Evolutionary conservation across 2,329 filamentous ascomycete species (phyloP).

Genomic region (Colletotrichum tropicicola): DNA sequence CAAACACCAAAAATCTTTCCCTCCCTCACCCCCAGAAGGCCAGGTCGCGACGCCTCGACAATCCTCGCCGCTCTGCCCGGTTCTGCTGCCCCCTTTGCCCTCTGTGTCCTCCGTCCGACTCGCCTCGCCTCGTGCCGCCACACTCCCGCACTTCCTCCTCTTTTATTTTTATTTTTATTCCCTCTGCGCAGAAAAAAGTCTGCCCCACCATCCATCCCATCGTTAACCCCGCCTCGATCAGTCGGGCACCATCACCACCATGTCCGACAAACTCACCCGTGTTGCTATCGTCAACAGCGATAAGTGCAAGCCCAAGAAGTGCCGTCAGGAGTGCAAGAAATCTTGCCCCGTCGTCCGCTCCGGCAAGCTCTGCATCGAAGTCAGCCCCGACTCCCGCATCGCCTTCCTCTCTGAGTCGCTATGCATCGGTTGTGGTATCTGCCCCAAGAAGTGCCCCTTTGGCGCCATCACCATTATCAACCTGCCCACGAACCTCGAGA

Average conservation of each 20-base stretch:
- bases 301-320: constrained; percentile 84
- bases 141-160: not conserved
- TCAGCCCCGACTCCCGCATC: constrained; percentile 86
- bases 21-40: constrained; percentile 22
- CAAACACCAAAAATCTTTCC: constrained; percentile 20
- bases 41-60: constrained; percentile 28
- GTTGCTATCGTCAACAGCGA: constrained; percentile 99
- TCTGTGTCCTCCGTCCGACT: not conserved
- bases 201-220: constrained; percentile 20
- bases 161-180: constrained; percentile 4
- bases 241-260: constrained; percentile 53
- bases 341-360: constrained; percentile 97
- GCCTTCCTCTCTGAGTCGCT: constrained; percentile 97
- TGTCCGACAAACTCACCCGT: constrained; percentile 96
- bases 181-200: constrained; percentile 2
- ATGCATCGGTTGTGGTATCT: constrained; percentile 99
- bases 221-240: constrained; percentile 29
- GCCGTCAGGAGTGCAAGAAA: constrained; percentile 98
- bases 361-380: constrained; percentile 97
- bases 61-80: constrained; percentile 12
- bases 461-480: constrained; percentile 99
- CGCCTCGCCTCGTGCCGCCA: not conserved
- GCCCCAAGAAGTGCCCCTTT: constrained; percentile 99
- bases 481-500: constrained; percentile 98
- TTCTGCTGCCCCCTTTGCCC: constrained; percentile 2